Evolutionary conservation across 2,329 filamentous ascomycete genomes (phyloP).

Genomic region (Aspergillus oerlinghausenensis): DNA sequence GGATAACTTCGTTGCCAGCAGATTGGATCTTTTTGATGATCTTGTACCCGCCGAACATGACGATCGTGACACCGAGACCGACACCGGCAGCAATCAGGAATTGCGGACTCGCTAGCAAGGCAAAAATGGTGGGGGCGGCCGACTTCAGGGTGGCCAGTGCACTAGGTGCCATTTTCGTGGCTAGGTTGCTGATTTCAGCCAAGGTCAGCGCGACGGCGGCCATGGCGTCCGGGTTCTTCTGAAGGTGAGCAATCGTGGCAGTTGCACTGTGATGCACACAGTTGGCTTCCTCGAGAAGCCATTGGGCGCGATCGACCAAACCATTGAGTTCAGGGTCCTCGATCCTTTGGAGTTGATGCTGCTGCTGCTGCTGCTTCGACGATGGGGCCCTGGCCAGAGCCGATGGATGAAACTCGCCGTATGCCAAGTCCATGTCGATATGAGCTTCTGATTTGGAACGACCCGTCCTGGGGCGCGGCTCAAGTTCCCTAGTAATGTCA

Average conservation of each 20-base stretch:
- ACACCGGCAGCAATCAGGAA: constrained; percentile 91
- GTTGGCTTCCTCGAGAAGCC: constrained; percentile 77
- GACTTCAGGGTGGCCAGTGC: constrained; percentile 72
- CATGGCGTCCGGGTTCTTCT: constrained; percentile 82
- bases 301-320: constrained; percentile 71
- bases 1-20: constrained; percentile 27
- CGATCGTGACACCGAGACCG: constrained; percentile 86
- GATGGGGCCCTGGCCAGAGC: constrained; percentile 30
- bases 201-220: constrained; percentile 90
- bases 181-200: constrained; percentile 79
- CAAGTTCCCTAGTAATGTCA: constrained; percentile 26
- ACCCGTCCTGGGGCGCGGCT: constrained; percentile 17
- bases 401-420: constrained; percentile 74
- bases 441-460: constrained; percentile 31
- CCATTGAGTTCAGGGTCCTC: constrained; percentile 58
- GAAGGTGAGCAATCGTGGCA: constrained; percentile 73
- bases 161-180: constrained; percentile 77
- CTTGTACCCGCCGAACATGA: constrained; percentile 95
- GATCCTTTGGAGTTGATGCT: constrained; percentile 31
- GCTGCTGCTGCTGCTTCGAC: constrained; percentile 9
- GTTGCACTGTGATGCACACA: constrained; percentile 82
- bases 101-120: constrained; percentile 80
- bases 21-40: constrained; percentile 78
- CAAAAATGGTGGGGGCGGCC: constrained; percentile 79
- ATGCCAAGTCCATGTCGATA: constrained; percentile 88